phyloP scores from a whole-genome alignment of 345 rosid species.

The Diplotaxis tenuifolia region DNA sequence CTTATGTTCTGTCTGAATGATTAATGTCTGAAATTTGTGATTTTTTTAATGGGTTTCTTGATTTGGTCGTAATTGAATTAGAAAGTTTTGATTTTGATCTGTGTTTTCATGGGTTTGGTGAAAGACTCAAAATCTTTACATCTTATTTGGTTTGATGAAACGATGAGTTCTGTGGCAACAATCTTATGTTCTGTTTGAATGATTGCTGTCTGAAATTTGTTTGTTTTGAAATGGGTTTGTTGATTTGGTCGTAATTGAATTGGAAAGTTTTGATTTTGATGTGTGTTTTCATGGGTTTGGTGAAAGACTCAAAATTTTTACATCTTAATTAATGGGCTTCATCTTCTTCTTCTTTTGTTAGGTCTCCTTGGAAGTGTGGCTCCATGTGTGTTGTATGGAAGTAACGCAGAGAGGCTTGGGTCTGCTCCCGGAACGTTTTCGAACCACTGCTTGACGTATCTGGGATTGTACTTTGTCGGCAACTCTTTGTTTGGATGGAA shows the following conservation, averaged over 20 bases:
- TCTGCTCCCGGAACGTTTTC: conserved; percentile 74
- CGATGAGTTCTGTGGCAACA: no score
- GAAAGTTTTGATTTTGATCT: not conserved
- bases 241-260: not conserved
- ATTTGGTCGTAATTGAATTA: no score
- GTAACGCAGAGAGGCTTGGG: conserved; percentile 83
- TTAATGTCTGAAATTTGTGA: not conserved
- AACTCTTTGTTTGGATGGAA: conserved; percentile 64
- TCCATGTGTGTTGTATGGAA: conserved; percentile 88
- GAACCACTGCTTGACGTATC: conserved; percentile 72
- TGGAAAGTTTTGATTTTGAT: not conserved
- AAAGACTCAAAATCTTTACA: no score
- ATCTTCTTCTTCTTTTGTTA: conserved; percentile 30
- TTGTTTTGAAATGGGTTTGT: not conserved
- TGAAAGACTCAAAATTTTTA: no score
- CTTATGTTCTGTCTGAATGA: no score
- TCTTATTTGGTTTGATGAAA: no score
- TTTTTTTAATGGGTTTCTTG: not conserved
- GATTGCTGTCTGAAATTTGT: not conserved
- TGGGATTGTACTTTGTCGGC: conserved; percentile 72
- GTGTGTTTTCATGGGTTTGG: not conserved
- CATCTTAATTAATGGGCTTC: no score
- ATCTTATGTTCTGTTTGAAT: no score
- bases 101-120: no score
- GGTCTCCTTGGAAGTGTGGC: conserved; percentile 92